Evolutionary conservation across 768 basidiomycete species (phyloP).

Genomic region (Nidularia sp.): DNA sequence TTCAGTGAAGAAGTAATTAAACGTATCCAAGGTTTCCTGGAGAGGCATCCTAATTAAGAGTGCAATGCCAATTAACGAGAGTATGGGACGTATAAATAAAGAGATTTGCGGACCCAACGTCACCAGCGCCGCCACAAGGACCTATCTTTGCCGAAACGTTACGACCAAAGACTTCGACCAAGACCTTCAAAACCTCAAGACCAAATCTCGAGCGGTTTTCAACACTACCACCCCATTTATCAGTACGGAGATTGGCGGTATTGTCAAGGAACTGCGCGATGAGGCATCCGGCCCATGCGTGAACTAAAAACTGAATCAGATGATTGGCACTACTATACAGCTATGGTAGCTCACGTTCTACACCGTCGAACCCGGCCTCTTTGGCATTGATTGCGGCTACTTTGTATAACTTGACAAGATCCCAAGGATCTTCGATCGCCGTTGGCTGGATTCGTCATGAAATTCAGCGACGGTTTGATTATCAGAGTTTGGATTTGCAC

Average conservation of each 20-base stretch:
- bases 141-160: conserved; percentile 43
- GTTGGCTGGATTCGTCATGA: conserved; percentile 22
- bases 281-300: conserved; percentile 41
- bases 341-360: conserved; percentile 32
- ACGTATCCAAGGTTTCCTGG: conserved; percentile 37
- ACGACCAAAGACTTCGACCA: conserved; percentile 33
- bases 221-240: conserved; percentile 40
- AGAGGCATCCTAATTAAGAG: conserved; percentile 32
- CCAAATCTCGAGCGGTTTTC: conserved; percentile 56
- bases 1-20: conserved; percentile 33
- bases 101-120: conserved; percentile 28
- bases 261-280: conserved; percentile 48
- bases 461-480: background rate
- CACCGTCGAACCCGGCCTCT: conserved; percentile 51
- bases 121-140: conserved; percentile 41
- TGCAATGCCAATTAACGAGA: background rate
- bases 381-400: conserved; percentile 44
- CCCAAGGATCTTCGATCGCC: conserved; percentile 35
- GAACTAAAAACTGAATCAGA: conserved; percentile 19
- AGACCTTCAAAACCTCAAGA: conserved; percentile 44
- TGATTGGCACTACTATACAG: background rate
- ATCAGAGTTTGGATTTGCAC: conserved; percentile 3
- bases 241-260: conserved; percentile 27
- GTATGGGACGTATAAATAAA: background rate
- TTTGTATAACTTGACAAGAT: conserved; percentile 32